These are phyloP conservation scores for Melanogaster broomeanus DNA, from an alignment of 768 basidiomycete genomes.

Conservation along the genomic window DNA sequence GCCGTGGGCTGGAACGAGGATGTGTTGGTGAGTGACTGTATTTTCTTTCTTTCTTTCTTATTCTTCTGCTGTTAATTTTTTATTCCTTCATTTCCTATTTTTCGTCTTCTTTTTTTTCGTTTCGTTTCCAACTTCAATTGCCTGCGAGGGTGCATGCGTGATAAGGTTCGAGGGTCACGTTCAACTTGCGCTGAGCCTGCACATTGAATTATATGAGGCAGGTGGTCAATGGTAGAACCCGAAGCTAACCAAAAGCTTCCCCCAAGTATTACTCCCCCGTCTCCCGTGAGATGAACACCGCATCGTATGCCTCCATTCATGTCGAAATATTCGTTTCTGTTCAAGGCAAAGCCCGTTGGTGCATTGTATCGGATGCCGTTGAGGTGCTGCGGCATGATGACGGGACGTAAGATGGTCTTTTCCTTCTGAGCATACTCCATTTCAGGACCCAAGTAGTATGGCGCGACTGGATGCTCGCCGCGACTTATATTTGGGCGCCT, in stretches of 20 bases:
- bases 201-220: not conserved
- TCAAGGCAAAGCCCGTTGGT: too few relatives aligned
- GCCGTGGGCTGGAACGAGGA: conserved; percentile 68
- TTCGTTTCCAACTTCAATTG: not conserved
- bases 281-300: not conserved
- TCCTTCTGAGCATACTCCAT: not conserved
- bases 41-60: not conserved
- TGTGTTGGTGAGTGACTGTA: conserved; percentile 75
- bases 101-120: not conserved
- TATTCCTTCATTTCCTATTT: not conserved
- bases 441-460: not conserved
- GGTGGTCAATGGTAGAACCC: not conserved
- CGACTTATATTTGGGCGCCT: not conserved
- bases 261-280: too few relatives aligned
- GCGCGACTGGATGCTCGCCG: not conserved
- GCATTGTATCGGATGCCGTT: too few relatives aligned
- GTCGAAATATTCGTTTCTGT: too few relatives aligned
- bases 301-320: too few relatives aligned
- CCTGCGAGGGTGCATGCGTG: not conserved
- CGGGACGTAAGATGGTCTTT: not conserved
- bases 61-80: not conserved
- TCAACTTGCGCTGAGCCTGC: not conserved
- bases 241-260: too few relatives aligned
- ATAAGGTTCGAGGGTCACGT: not conserved
- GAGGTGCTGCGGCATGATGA: not conserved